A percentile compares a stretch with the other conserved stretches of the same genome.
Conservation (phyloP, 345 rosid species). For the Kandelia obovata region DNA sequence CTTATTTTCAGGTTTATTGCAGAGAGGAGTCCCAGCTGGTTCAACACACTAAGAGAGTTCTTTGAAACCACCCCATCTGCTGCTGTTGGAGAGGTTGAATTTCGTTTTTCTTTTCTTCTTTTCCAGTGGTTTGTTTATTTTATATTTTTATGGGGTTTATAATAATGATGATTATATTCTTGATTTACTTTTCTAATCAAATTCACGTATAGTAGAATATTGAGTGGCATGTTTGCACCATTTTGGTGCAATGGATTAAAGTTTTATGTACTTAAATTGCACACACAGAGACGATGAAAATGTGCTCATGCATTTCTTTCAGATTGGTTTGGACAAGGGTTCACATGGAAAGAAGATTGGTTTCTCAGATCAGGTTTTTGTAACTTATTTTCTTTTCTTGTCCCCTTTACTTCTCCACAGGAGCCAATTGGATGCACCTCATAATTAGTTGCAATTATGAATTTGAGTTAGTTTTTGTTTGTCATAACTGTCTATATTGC, state of each 20-base stretch:
- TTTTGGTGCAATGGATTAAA: neutral
- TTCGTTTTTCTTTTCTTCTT: conserved; percentile 4
- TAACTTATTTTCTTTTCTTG: neutral
- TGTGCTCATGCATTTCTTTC: conserved; percentile 8
- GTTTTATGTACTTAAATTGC: neutral
- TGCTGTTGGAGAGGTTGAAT: conserved; percentile 82
- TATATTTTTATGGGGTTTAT: too few relatives aligned
- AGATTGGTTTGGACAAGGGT: conserved; percentile 95
- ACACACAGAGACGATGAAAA: neutral
- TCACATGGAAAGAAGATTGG: conserved; percentile 70
- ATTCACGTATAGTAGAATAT: neutral
- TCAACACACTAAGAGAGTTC: conserved; percentile 54
- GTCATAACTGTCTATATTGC: too few relatives aligned
- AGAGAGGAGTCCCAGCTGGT: conserved; percentile 78
- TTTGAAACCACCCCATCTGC: conserved; percentile 73
- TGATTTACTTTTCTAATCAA: neutral
- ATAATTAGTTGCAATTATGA: too few relatives aligned
- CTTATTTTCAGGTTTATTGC: conserved; percentile 45
- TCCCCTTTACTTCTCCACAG: neutral
- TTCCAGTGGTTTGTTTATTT: neutral
- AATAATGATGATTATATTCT: too few relatives aligned
- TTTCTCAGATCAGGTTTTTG: conserved; percentile 64
- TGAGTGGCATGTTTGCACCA: neutral
- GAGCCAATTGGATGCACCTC: neutral
- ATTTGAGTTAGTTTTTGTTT: too few relatives aligned